Percentiles rank a stretch among this genome's conserved stretches.
These are phyloP conservation scores for Pichia occidentalis DNA, from an alignment of 805 yeast genomes.

Conservation along the genomic window DNA sequence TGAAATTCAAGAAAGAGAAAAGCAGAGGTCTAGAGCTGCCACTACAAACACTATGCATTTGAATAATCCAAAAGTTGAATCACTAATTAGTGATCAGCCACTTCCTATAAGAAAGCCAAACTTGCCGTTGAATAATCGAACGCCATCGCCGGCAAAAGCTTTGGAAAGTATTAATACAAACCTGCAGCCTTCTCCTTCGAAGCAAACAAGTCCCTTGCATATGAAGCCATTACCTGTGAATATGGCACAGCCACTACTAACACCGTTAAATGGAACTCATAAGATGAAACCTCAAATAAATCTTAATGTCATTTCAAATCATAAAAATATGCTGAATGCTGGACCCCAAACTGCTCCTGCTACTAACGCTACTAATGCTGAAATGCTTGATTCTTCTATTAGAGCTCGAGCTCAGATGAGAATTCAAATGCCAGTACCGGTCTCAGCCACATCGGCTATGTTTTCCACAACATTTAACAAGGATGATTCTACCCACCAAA, in stretches of 20 bases:
- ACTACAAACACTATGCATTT: constrained; percentile 17
- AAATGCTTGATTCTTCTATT: constrained; percentile 22
- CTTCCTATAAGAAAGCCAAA: constrained; percentile 29
- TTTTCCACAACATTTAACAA: background rate
- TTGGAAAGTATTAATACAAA: constrained; percentile 16
- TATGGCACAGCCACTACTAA: constrained; percentile 39
- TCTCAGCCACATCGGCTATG: constrained; percentile 18
- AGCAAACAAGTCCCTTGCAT: constrained; percentile 30
- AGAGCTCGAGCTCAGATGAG: constrained; percentile 50
- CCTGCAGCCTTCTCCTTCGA: constrained; percentile 25
- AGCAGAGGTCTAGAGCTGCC: constrained; percentile 26
- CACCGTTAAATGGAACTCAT: constrained; percentile 41
- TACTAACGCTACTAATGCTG: constrained; percentile 14
- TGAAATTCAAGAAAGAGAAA: constrained; percentile 14
- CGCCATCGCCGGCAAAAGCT: constrained; percentile 43
- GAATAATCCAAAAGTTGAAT: constrained; percentile 4
- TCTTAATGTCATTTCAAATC: constrained; percentile 1
- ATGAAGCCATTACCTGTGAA: constrained; percentile 46
- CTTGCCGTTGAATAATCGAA: constrained; percentile 32
- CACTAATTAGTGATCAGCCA: constrained; percentile 13
- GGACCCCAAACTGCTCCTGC: constrained; percentile 29
- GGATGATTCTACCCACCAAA: constrained; percentile 15
- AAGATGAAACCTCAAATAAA: constrained; percentile 4
- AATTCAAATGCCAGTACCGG: constrained; percentile 73
- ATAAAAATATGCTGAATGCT: constrained; percentile 9